Base-by-base conservation (phyloP, 2,329 filamentous ascomycete species). In the Chrysoporthe cubensis region DNA sequence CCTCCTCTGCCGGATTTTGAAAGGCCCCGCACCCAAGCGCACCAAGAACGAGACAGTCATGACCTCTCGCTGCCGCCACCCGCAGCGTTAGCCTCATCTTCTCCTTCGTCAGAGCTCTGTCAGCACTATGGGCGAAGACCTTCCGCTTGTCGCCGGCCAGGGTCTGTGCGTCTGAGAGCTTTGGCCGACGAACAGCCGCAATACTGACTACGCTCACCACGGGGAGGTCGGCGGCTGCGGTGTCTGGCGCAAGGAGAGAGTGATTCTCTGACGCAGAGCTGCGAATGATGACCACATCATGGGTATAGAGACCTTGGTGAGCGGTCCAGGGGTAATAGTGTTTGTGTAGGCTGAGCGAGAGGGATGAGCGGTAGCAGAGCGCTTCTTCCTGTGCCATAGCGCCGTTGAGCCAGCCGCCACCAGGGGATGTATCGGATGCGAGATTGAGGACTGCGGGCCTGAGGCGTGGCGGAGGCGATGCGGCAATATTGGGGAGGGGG, bases 21-120 rank as follows among this genome's bases (percentile, higher is more conserved):
- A 90, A 91, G 0, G 85, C 88, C 6, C 90, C 90, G 72, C 90
- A 92, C 0, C 90, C 90, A 60, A 92, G 75, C 0, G 90, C 90
- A 0, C 90, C 90, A 1, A 93, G 80, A 6, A 92, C 86, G 14
- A 93, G 77, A 71, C 83, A 80, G 46, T 83, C 80, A 72, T 91
- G 88, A 1, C 80, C 80, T 37, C 85, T 80, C 8, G 74, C 75
- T 34, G 84, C 88, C 1, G 88, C 87, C 66, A 88, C 83, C 5
- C 89, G 81, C 61, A 91, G 76, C 18, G 83, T 80, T n/a, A 89
- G 74, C 42, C 87, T 79, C 80, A 91, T 90, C 75, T 91, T 91
- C 52, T 82, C 78, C 76, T 86, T 87, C 72, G 85, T 90, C 42
- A 85, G 71, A 0, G 83, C 77, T 18, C 84, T 79, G 67, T 87